Evolutionary conservation across 768 basidiomycete species (phyloP).

Genomic region (Cyathus striatus): DNA sequence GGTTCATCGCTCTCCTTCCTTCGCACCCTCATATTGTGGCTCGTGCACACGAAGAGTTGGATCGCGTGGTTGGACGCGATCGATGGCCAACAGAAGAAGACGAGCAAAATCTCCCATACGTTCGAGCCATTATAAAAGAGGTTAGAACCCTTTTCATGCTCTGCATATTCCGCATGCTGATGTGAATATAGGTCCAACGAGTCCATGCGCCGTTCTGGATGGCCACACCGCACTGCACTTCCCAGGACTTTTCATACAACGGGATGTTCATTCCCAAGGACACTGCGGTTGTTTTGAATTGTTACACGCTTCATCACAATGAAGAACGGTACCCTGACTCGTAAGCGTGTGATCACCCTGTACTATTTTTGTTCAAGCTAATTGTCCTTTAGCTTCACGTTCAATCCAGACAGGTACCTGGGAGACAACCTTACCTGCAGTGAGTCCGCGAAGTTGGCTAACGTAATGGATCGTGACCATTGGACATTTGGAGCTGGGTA

Average conservation of each 20-base stretch:
- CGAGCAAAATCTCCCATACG: slow-evolving; percentile 20
- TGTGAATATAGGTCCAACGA: slow-evolving; percentile 22
- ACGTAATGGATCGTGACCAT: slow-evolving; percentile 39
- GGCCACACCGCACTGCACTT: slow-evolving; percentile 29
- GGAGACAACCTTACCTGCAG: slow-evolving; percentile 24
- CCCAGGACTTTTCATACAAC: slow-evolving; percentile 31
- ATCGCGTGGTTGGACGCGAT: slow-evolving; percentile 17
- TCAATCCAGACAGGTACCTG: slow-evolving; percentile 37
- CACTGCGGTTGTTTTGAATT: slow-evolving; percentile 31
- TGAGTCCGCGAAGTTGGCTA: slow-evolving; percentile 34
- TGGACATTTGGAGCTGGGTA: slow-evolving; percentile 47
- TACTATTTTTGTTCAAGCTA: neutral
- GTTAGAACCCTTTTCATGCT: slow-evolving; percentile 4
- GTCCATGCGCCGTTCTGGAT: slow-evolving; percentile 32
- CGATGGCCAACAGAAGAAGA: slow-evolving; percentile 23
- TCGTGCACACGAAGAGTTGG: slow-evolving; percentile 23
- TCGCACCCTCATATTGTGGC: slow-evolving; percentile 19
- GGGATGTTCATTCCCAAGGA: slow-evolving; percentile 33
- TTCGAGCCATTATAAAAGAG: slow-evolving; percentile 16
- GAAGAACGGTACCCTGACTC: slow-evolving; percentile 29
- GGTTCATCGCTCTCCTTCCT: slow-evolving; percentile 26
- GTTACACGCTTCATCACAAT: slow-evolving; percentile 28
- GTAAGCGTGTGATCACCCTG: slow-evolving; percentile 10
- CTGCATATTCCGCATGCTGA: neutral
- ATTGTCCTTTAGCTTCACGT: neutral